Conservation (phyloP, 2,329 filamentous ascomycete species). For the Beauveria asiatica region DNA sequence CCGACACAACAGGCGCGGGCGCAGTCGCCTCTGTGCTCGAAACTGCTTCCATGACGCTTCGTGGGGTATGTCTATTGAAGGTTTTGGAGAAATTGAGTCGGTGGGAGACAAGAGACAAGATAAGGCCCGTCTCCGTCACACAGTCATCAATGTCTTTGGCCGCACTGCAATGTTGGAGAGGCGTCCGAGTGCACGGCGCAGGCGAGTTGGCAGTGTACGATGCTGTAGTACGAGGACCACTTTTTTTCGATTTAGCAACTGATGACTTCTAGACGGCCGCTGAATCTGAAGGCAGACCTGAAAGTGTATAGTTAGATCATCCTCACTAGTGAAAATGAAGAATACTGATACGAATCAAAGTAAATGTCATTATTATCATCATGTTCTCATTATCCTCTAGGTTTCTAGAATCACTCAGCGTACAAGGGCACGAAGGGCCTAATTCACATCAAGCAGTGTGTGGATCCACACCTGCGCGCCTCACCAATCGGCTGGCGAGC, state of each 20-base stretch:
- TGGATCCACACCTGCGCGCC: background rate
- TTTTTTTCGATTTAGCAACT: too few species aligned
- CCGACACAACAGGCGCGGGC: background rate
- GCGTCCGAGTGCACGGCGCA: background rate
- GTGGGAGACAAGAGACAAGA: background rate
- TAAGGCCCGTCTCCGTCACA: background rate
- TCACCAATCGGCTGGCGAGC: slow-evolving; percentile 4
- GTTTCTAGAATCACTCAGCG: too few species aligned
- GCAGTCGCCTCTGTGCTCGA: background rate
- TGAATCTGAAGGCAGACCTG: too few species aligned
- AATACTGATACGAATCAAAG: too few species aligned
- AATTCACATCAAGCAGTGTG: too few species aligned
- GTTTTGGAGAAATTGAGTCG: background rate
- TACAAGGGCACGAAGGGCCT: too few species aligned
- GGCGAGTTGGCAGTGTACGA: background rate
- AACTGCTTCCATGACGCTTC: background rate
- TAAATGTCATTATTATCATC: too few species aligned
- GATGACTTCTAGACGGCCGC: too few species aligned
- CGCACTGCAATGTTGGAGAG: background rate
- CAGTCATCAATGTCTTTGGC: slow-evolving; percentile 3
- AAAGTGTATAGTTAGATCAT: too few species aligned
- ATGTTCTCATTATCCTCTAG: too few species aligned
- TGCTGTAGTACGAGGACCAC: too few species aligned
- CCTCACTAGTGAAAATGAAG: too few species aligned
- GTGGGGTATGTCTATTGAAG: background rate